phyloP scores from a whole-genome alignment of 192 early-diverging fungal genomes.

The Backusella tuberculispora region DNA sequence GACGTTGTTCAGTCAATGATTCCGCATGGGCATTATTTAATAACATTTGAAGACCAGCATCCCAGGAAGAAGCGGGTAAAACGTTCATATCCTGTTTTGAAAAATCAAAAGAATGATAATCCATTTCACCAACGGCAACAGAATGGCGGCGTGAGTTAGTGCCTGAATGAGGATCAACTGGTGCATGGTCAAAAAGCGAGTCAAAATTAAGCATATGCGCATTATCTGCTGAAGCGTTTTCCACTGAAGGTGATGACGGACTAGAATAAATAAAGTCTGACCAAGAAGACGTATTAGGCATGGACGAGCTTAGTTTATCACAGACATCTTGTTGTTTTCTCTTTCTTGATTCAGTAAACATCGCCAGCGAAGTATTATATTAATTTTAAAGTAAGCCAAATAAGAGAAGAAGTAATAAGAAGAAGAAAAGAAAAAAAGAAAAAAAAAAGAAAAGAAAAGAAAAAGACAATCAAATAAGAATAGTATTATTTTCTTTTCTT shows the following conservation, averaged over 20 bases:
- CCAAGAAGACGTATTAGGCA: constrained; percentile 31
- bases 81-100: neutral
- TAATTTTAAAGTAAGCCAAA: constrained; percentile 8
- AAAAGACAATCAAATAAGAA: neutral
- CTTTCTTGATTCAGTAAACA: constrained; percentile 26
- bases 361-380: constrained; percentile 25
- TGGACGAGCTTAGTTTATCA: constrained; percentile 11
- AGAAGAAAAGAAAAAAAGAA: neutral
- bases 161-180: constrained; percentile 15
- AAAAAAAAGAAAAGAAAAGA: constrained; percentile 2
- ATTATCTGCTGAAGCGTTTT: constrained; percentile 2
- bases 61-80: neutral
- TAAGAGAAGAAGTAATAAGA: constrained; percentile 5
- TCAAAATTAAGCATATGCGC: constrained; percentile 12
- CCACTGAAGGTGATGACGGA: constrained; percentile 29
- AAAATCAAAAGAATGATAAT: constrained; percentile 31
- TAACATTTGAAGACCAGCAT: constrained; percentile 18
- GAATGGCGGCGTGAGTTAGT: constrained; percentile 37
- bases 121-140: constrained; percentile 39
- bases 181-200: constrained; percentile 9
- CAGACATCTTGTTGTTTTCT: constrained; percentile 20
- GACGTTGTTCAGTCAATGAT: neutral
- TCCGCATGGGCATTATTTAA: neutral
- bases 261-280: constrained; percentile 34
- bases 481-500: neutral